A percentile compares a stretch with the other conserved stretches of the same genome.
These are phyloP conservation scores for Infundibulicybe gibba DNA, from an alignment of 768 basidiomycete genomes.

Conservation along the genomic window DNA sequence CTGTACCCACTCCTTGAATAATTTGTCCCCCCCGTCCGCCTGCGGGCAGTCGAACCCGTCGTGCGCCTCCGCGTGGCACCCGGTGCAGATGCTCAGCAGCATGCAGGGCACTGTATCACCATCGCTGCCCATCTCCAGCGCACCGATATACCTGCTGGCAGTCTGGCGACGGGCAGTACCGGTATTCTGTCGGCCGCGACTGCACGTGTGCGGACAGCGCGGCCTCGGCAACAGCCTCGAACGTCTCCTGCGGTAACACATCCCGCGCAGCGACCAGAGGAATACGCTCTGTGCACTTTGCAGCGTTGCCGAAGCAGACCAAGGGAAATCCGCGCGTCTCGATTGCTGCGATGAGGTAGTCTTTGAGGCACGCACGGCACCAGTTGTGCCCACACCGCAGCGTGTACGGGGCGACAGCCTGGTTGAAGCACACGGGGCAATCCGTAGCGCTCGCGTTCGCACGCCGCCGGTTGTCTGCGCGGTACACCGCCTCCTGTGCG, in stretches of 20 bases:
- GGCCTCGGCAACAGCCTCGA: constrained; percentile 52
- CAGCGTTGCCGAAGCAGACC: constrained; percentile 66
- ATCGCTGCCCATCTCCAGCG: constrained; percentile 34
- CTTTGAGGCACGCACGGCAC: constrained; percentile 59
- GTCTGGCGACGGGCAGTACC: constrained; percentile 78
- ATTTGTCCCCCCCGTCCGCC: constrained; percentile 46
- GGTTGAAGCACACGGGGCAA: constrained; percentile 73
- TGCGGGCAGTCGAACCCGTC: constrained; percentile 67
- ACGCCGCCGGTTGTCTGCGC: constrained; percentile 19
- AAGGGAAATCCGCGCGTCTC: constrained; percentile 65
- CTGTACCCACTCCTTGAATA: constrained; percentile 64
- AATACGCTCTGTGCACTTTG: constrained; percentile 53
- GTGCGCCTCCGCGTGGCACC: constrained; percentile 54
- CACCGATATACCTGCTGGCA: constrained; percentile 72
- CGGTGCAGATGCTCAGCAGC: constrained; percentile 66
- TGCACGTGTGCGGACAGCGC: constrained; percentile 63
- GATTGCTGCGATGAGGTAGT: constrained; percentile 55
- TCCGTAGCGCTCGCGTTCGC: constrained; percentile 14
- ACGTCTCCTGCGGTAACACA: constrained; percentile 47
- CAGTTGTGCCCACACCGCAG: constrained; percentile 66
- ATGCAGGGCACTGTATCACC: constrained; percentile 67
- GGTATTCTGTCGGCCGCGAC: constrained; percentile 55
- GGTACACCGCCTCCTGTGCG: constrained; percentile 37
- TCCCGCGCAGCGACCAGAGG: constrained; percentile 47
- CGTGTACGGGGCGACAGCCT: constrained; percentile 45